Evolutionary conservation across 169 alveolate species (phyloP), one percentile per base, ranked within the genome.

Genomic region (Plasmodium fragile): DNA sequence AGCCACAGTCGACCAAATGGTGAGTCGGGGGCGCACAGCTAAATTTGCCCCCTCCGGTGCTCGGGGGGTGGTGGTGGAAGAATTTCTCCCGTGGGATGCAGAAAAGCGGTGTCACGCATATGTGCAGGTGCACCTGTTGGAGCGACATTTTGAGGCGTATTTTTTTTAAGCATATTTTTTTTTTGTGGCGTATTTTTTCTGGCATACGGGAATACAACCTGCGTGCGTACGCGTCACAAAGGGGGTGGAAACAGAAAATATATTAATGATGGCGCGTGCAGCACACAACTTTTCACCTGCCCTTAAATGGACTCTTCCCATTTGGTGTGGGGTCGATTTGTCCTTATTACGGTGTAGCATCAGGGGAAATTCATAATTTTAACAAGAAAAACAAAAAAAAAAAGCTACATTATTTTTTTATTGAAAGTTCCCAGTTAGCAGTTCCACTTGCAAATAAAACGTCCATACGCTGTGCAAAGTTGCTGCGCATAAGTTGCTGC

Each of bases 91-190:
- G 36, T 3, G 75, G 30, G 6, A 28, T 16, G 75, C 30, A 65
- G n/a, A 6, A 6, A 22, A 6, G 36, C 75, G 75, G 36, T 34
- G 75, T 3, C n/a, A 39, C 5, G 75, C n/a, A 65, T 65, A 28
- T 39, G 75, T 65, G 75, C n/a, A 65, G 75, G 16, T 65, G 75
- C 36, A 22, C 16, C n/a, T n/a, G n/a, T 49, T 65, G 75, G 75
- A 2, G 75, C 32, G 75, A 0, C 5, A 18, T 7, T 65, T 65
- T 65, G 0, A 65, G 2, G 75, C 41, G 11, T 6, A 65, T 22
- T 65, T 65, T 59, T 59, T 65, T 65, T 3, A 0, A 13, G 75
- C 36, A 22, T 65, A 22, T 3, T 0, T 22, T 65, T 65, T 3
- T 39, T 22, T 18, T n/a, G 16, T 0, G 36, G 34, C n/a, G 36